Conservation (phyloP, 2,329 filamentous ascomycete genomes). For the Pseudogymnoascus sp. region DNA sequence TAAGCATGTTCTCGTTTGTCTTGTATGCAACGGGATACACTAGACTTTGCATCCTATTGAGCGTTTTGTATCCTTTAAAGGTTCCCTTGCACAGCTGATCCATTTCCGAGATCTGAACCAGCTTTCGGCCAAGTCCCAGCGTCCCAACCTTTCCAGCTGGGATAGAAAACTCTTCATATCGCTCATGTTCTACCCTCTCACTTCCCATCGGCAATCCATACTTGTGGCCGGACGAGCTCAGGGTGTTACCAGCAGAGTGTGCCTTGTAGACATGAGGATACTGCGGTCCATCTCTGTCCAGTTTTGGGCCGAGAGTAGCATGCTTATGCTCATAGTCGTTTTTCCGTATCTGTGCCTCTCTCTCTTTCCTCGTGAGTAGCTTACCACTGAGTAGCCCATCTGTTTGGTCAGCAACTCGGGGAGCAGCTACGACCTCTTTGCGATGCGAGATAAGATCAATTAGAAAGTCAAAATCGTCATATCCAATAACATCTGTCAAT, state of each 20-base stretch:
- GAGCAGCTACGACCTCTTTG: constrained; percentile 50
- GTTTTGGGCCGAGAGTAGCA: constrained; percentile 60
- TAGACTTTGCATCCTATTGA: constrained; percentile 97
- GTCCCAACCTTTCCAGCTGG: constrained; percentile 75
- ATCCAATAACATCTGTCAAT: constrained; percentile 83
- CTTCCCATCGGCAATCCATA: constrained; percentile 76
- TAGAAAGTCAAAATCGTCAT: constrained; percentile 87
- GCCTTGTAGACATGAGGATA: constrained; percentile 92
- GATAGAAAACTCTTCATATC: constrained; percentile 84
- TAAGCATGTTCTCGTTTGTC: constrained; percentile 96
- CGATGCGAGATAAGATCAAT: constrained; percentile 81
- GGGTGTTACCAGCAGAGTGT: constrained; percentile 75
- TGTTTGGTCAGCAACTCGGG: constrained; percentile 30
- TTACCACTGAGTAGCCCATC: constrained; percentile 40
- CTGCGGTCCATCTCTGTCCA: constrained; percentile 60
- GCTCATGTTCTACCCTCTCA: constrained; percentile 55
- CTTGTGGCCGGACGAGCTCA: constrained; percentile 71
- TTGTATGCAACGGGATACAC: constrained; percentile 93
- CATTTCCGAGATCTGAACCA: constrained; percentile 72
- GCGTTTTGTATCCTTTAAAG: constrained; percentile 84
- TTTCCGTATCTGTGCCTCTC: constrained; percentile 68
- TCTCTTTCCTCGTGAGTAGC: constrained; percentile 67
- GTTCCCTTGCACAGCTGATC: constrained; percentile 86
- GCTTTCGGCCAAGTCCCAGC: constrained; percentile 62
- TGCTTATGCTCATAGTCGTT: constrained; percentile 80